phyloP scores from a whole-genome alignment of 495 filamentous ascomycete genomes.

The Pyrenula massariospora region DNA sequence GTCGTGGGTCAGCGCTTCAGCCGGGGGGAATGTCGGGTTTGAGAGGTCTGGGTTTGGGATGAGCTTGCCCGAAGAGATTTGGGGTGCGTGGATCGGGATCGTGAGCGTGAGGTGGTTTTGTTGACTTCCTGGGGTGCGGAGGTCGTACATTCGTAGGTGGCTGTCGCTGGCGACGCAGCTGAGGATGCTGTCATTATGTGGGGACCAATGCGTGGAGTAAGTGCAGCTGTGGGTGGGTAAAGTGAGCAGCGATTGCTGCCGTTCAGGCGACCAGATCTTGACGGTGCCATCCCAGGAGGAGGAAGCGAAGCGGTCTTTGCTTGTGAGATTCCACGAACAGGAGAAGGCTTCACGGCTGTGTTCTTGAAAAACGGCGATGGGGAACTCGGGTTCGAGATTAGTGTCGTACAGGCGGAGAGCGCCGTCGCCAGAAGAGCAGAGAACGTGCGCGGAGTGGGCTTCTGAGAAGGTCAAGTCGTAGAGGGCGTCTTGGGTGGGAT shows the following conservation, averaged over 20 bases:
- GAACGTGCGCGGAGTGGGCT: conserved; percentile 84
- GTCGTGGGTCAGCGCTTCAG: conserved; percentile 85
- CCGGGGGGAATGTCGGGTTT: conserved; percentile 34
- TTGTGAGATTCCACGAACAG: conserved; percentile 79
- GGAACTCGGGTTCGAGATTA: conserved; percentile 55
- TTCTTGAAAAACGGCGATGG: conserved; percentile 79
- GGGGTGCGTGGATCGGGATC: conserved; percentile 62
- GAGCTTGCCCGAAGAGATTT: conserved; percentile 2
- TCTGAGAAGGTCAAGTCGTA: conserved; percentile 94
- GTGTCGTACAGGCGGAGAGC: conserved; percentile 90
- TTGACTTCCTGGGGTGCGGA: conserved; percentile 67
- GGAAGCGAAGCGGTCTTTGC: conserved; percentile 83
- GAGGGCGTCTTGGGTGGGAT: conserved; percentile 91
- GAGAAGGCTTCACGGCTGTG: conserved; percentile 87
- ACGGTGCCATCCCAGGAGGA: conserved; percentile 90
- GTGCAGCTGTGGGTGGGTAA: conserved; percentile 85
- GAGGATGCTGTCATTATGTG: conserved; percentile 65
- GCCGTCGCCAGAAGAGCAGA: conserved; percentile 80
- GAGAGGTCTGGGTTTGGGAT: conserved; percentile 12
- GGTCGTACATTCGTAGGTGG: conserved; percentile 78
- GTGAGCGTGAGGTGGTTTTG: conserved; percentile 69
- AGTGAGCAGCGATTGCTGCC: conserved; percentile 60
- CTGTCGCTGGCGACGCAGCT: conserved; percentile 77
- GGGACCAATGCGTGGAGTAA: conserved; percentile 73
- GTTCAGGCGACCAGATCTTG: conserved; percentile 78